Evolutionary conservation across 2,329 filamentous ascomycete species (phyloP).

Genomic region (Aspergillus quadrilineatus): DNA sequence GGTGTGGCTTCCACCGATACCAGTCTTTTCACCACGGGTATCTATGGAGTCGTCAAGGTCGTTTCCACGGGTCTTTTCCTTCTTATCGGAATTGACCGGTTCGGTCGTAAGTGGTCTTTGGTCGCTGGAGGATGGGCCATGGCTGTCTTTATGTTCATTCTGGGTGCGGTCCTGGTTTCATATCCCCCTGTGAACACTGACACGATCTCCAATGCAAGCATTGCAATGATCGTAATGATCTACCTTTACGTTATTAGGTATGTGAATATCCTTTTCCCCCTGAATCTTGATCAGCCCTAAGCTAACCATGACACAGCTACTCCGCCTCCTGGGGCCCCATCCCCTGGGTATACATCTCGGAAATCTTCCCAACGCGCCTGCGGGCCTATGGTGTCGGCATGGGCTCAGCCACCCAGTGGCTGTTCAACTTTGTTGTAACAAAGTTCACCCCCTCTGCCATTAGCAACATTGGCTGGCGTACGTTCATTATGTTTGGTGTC

Average conservation of each 20-base stretch:
- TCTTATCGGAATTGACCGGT: neutral
- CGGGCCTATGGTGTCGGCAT: slow-evolving; percentile 43
- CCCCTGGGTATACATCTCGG: slow-evolving; percentile 35
- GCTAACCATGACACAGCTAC: slow-evolving; percentile 18
- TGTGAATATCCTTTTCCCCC: neutral
- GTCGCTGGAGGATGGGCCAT: neutral
- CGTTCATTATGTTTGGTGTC: slow-evolving; percentile 44
- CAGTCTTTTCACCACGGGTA: slow-evolving; percentile 40
- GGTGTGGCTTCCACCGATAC: slow-evolving; percentile 32
- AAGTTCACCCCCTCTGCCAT: slow-evolving; percentile 43
- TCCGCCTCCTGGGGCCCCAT: slow-evolving; percentile 29
- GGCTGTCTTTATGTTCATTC: slow-evolving; percentile 11
- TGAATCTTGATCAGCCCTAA: neutral
- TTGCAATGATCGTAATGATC: slow-evolving; percentile 37
- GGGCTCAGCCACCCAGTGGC: slow-evolving; percentile 40
- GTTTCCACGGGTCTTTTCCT: slow-evolving; percentile 34
- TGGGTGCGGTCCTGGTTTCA: slow-evolving; percentile 34
- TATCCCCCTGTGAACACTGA: slow-evolving; percentile 19
- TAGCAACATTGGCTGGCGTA: slow-evolving; percentile 22
- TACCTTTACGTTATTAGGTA: slow-evolving; percentile 6
- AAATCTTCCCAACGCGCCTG: slow-evolving; percentile 43
- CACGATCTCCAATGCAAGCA: slow-evolving; percentile 33
- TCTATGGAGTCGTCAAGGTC: slow-evolving; percentile 39
- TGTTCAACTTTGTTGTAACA: slow-evolving; percentile 45
- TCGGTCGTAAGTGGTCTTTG: slow-evolving; percentile 3